Conservation (phyloP, 305 asterid species). For the Vinca major region DNA sequence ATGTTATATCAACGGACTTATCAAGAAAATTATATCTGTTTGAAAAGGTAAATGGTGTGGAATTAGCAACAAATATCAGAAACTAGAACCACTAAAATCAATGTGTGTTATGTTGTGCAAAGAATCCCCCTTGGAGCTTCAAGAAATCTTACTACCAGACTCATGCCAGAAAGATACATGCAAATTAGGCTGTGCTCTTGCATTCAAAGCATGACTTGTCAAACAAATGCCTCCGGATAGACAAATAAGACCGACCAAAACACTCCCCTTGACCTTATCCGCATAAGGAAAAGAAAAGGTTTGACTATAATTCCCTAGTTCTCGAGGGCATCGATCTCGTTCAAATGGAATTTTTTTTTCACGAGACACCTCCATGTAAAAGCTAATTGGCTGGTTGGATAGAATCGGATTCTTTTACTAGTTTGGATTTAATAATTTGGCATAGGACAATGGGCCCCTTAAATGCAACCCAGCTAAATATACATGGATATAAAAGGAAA, state of each 20-base stretch:
- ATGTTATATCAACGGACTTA: conserved; percentile 73
- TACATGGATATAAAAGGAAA: background rate
- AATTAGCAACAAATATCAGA: conserved; percentile 9
- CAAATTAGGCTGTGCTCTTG: background rate
- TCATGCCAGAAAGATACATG: background rate
- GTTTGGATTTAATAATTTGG: background rate
- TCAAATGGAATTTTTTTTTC: background rate
- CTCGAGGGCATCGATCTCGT: background rate
- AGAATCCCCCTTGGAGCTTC: background rate
- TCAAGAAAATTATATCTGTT: conserved; percentile 83
- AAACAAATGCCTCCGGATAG: background rate
- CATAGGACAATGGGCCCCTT: background rate
- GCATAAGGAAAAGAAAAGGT: background rate
- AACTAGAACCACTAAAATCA: background rate
- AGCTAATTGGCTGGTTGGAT: background rate
- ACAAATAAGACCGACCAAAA: background rate
- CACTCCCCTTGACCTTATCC: background rate
- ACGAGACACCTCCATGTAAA: background rate
- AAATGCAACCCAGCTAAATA: background rate
- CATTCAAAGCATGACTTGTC: background rate
- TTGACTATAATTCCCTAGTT: background rate
- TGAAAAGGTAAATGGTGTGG: conserved; percentile 5
- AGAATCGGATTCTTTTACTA: background rate
- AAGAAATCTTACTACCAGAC: background rate
- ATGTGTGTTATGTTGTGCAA: background rate